These are phyloP conservation scores for Geosmithia morbida DNA, from an alignment of 2,329 filamentous ascomycete species.

Conservation along the genomic window DNA sequence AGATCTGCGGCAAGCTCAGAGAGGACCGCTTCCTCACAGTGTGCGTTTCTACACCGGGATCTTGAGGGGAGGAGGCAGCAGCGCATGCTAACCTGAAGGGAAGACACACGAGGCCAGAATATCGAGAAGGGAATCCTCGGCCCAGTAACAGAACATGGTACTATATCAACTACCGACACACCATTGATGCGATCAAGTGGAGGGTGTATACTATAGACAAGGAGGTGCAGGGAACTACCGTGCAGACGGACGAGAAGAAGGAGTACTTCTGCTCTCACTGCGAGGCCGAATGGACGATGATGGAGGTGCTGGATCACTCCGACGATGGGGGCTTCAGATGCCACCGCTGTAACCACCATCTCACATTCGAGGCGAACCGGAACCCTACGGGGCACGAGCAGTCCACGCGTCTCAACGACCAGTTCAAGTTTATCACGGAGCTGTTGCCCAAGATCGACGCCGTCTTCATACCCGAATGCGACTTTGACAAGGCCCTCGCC, in stretches of 20 bases:
- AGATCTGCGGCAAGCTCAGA: slow-evolving; percentile 69
- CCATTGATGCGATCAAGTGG: slow-evolving; percentile 94
- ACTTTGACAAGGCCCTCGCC: slow-evolving; percentile 54
- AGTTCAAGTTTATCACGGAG: slow-evolving; percentile 66
- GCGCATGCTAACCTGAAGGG: background rate
- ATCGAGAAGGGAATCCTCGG: slow-evolving; percentile 67
- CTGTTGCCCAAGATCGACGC: slow-evolving; percentile 64
- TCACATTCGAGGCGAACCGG: slow-evolving; percentile 53
- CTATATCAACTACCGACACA: slow-evolving; percentile 88
- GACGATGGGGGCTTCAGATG: slow-evolving; percentile 66
- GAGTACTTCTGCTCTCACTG: slow-evolving; percentile 79
- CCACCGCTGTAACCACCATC: slow-evolving; percentile 54
- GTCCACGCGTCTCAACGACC: slow-evolving; percentile 60
- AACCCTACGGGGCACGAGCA: slow-evolving; percentile 58
- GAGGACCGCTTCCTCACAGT: slow-evolving; percentile 78
- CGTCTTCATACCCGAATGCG: slow-evolving; percentile 59
- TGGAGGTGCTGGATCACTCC: slow-evolving; percentile 73
- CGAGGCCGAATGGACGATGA: slow-evolving; percentile 71
- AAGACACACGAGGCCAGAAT: slow-evolving; percentile 51
- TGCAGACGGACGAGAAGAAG: slow-evolving; percentile 73
- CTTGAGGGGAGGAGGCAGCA: background rate
- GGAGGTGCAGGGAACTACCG: slow-evolving; percentile 70
- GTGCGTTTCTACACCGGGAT: slow-evolving; percentile 29
- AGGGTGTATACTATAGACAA: slow-evolving; percentile 79
- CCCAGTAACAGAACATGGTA: slow-evolving; percentile 86